These are phyloP conservation scores for Tuber microsphaerosporum DNA, from an alignment of 495 filamentous ascomycete species.

Conservation along the genomic window DNA sequence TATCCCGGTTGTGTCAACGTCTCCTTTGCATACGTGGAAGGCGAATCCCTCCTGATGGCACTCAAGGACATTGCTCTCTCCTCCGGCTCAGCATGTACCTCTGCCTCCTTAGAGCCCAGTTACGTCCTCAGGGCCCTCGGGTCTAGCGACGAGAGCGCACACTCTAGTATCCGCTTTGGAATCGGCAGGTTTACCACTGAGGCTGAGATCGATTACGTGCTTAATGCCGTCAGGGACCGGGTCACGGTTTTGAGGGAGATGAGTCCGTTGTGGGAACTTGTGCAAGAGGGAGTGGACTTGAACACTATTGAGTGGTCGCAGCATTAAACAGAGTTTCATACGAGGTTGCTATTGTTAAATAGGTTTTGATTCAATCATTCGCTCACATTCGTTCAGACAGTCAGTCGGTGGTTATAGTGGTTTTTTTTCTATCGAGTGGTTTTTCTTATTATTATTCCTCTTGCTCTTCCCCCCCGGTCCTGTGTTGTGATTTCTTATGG, in stretches of 20 bases:
- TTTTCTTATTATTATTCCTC: background rate
- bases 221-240: slow-evolving; percentile 84
- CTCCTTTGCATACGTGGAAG: slow-evolving; percentile 96
- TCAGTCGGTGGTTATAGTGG: background rate
- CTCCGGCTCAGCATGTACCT: slow-evolving; percentile 94
- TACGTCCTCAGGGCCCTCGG: slow-evolving; percentile 92
- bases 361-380: background rate
- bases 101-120: slow-evolving; percentile 88
- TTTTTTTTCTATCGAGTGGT: background rate
- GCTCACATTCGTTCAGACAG: background rate
- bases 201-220: slow-evolving; percentile 89
- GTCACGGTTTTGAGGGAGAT: slow-evolving; percentile 90
- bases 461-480: background rate
- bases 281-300: slow-evolving; percentile 92
- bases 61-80: slow-evolving; percentile 96
- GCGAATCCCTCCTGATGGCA: slow-evolving; percentile 95
- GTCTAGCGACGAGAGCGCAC: slow-evolving; percentile 92
- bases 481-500: slow-evolving; percentile 4
- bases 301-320: slow-evolving; percentile 98
- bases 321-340: slow-evolving; percentile 51
- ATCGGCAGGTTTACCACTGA: slow-evolving; percentile 97
- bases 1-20: slow-evolving; percentile 98
- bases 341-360: background rate
- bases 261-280: slow-evolving; percentile 94
- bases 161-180: slow-evolving; percentile 94